Conservation (phyloP, 176 grass and related monocot genomes). For the Rhynchospora tenuis region DNA sequence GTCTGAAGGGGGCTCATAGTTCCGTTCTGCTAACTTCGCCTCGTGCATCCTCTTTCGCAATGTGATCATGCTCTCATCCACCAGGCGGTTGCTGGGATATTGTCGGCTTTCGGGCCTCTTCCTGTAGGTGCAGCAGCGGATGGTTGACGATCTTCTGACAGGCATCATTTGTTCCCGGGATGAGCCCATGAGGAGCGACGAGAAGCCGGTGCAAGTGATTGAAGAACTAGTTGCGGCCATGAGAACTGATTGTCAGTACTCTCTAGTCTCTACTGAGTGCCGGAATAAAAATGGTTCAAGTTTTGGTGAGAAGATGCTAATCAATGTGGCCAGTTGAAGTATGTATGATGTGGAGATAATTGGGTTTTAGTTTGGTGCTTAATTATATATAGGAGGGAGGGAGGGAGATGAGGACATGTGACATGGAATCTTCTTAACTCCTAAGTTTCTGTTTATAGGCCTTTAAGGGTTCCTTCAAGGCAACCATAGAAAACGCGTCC, state of each 20-base stretch:
- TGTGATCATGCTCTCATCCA: constrained; percentile 63
- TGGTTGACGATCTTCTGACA: background rate
- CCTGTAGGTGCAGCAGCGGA: background rate
- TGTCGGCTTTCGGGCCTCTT: background rate
- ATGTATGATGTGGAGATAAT: too few species aligned
- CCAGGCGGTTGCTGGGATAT: constrained; percentile 1
- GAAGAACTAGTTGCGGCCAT: background rate
- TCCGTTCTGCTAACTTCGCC: constrained; percentile 33
- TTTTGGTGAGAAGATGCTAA: too few species aligned
- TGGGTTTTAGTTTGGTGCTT: too few species aligned
- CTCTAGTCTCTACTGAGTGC: too few species aligned
- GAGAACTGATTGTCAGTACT: too few species aligned
- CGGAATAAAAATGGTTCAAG: too few species aligned
- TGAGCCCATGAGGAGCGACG: background rate
- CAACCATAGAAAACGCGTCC: background rate
- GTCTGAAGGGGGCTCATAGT: constrained; percentile 26
- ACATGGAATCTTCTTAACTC: constrained; percentile 7
- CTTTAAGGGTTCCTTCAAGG: background rate
- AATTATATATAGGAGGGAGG: too few species aligned
- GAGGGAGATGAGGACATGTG: too few species aligned
- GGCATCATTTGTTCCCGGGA: background rate
- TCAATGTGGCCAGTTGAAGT: too few species aligned
- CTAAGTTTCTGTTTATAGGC: background rate
- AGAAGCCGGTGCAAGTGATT: background rate
- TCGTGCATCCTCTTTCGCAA: constrained; percentile 53